Evolutionary conservation across 2,329 filamentous ascomycete genomes (phyloP).

Genomic region (Ophiostoma himal-ulmi): DNA sequence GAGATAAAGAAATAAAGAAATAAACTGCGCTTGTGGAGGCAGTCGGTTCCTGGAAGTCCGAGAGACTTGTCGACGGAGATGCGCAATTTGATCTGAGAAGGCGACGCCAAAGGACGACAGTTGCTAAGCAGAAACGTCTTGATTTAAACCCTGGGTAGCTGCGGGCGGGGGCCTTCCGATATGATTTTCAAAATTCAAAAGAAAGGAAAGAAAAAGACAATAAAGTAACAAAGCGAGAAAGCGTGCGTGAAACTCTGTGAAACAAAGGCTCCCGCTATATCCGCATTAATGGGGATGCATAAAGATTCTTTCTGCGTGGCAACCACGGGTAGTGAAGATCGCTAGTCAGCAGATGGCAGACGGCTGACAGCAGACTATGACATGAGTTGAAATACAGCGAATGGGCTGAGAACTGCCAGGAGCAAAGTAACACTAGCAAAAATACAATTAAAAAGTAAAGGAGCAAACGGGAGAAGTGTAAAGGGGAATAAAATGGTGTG

Average conservation of each 20-base stretch:
- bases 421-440: background rate
- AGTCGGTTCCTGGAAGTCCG: conserved; percentile 2
- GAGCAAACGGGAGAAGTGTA: background rate
- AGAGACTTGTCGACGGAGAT: background rate
- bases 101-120: background rate
- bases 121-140: background rate
- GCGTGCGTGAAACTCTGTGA: background rate
- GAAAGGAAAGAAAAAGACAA: background rate
- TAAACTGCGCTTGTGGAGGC: conserved; percentile 1
- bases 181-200: background rate
- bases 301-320: conserved; percentile 11
- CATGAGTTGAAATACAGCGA: background rate
- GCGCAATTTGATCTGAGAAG: background rate
- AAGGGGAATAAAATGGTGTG: conserved; percentile 3
- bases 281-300: conserved; percentile 1
- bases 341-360: background rate
- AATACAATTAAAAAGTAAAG: background rate
- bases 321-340: conserved; percentile 10
- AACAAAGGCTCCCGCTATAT: background rate
- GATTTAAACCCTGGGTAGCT: background rate
- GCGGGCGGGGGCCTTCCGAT: background rate
- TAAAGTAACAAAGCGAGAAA: background rate
- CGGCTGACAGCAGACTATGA: background rate
- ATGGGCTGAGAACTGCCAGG: background rate
- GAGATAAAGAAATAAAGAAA: conserved; percentile 7